Evolutionary conservation across 192 early-diverging fungal species (phyloP), one percentile per base, ranked within the genome.

Genomic region (Umbelopsis vinacea): DNA sequence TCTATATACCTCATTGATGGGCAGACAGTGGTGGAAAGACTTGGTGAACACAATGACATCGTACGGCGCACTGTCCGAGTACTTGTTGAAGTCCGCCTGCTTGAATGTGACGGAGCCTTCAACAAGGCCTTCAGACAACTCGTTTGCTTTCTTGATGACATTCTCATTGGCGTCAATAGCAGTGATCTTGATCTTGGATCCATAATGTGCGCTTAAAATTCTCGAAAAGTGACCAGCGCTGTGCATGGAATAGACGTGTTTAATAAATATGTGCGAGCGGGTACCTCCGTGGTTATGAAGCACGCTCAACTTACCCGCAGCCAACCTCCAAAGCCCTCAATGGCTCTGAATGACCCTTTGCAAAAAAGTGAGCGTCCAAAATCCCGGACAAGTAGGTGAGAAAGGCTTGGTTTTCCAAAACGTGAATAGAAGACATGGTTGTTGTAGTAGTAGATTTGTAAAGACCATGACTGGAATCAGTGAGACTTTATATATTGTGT

Each of bases 21-120:
- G 57, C 1, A 63, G 33, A 29, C 57, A 63, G 19, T 63, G 57
- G 15, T 63, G 57, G 57, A 63, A 63, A 35, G 57, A 63, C 33
- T 63, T 63, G 29, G 57, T 63, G 14, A 63, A 63, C 6, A 63
- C 14, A 14, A 63, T 38, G 11, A 63, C 57, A 29, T 63, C 57
- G 12, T 14, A 63, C 14, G 33, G 33, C 57, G 15, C 57, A 19
- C 12, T 12, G 19, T 33, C 33, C 24, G 57, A 19, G 15, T 17
- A 63, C 26, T 29, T 35, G 57, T 63, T 63, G 19, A 63, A 63
- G 26, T 63, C 57, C 57, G 29, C 57, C 37, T 63, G 29, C 35
- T 35, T 11, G 7, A 37, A 63, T 2, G 26, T 29, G 10, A 63
- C 26, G 15, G 57, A 63, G 12, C 57, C 57, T 3, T 63, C 57